phyloP scores from a whole-genome alignment of 768 basidiomycete species.

The Mycena floridula region DNA sequence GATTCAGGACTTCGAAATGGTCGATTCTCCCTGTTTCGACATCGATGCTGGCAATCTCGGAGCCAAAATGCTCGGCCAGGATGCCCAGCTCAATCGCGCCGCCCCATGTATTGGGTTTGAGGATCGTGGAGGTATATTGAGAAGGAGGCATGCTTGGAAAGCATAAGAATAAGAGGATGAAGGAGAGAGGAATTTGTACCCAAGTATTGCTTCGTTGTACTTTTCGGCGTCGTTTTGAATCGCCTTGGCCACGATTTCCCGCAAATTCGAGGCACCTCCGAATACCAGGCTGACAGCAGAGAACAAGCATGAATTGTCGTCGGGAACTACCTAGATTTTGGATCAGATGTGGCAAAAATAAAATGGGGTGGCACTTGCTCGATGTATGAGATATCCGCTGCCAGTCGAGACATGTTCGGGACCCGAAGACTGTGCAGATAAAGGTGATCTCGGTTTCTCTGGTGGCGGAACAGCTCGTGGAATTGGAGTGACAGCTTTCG shows the following conservation, averaged over 20 bases:
- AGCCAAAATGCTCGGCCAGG: conserved; percentile 72
- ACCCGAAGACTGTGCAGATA: conserved; percentile 15
- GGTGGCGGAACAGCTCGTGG: conserved; percentile 14
- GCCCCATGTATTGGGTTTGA: conserved; percentile 81
- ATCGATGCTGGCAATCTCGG: conserved; percentile 87
- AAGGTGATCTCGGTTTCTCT: conserved; percentile 14
- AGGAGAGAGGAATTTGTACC: conserved; percentile 36
- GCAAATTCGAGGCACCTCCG: conserved; percentile 63
- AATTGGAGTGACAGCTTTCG: background rate
- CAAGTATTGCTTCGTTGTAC: conserved; percentile 83
- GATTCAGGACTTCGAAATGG: conserved; percentile 43
- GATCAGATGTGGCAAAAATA: background rate
- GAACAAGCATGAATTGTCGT: conserved; percentile 96
- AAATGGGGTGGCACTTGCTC: conserved; percentile 34
- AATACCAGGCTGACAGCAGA: conserved; percentile 82
- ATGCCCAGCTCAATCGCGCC: conserved; percentile 92
- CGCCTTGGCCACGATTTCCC: conserved; percentile 78
- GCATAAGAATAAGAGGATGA: background rate
- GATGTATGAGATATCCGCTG: conserved; percentile 66
- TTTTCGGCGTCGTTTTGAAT: conserved; percentile 66
- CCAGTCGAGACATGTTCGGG: conserved; percentile 52
- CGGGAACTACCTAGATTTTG: conserved; percentile 72
- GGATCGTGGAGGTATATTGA: conserved; percentile 78
- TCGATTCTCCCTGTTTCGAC: conserved; percentile 91
- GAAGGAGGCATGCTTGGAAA: conserved; percentile 41